phyloP scores from a whole-genome alignment of 305 asterid genomes.

The Solanum hybrid region DNA sequence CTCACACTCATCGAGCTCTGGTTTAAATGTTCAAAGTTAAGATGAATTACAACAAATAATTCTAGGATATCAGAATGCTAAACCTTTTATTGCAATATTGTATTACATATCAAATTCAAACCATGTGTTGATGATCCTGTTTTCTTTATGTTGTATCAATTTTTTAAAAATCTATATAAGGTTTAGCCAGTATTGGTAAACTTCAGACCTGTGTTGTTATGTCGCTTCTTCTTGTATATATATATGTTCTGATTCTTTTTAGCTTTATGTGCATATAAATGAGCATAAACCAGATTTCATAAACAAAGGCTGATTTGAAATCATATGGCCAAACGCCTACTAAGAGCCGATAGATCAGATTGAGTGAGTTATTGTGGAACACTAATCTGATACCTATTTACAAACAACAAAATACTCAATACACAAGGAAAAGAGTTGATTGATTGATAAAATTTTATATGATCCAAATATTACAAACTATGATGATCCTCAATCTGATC shows the following conservation, averaged over 20 bases:
- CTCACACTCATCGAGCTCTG: neutral
- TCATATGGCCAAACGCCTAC: neutral
- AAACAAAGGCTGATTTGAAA: neutral
- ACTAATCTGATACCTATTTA: neutral
- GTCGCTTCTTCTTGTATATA: no score
- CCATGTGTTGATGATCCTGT: neutral
- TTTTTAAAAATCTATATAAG: neutral
- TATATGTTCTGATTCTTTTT: neutral
- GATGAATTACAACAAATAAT: neutral
- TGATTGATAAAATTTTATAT: neutral
- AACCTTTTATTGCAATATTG: neutral
- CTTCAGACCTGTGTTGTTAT: neutral
- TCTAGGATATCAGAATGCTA: neutral
- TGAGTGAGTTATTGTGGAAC: neutral
- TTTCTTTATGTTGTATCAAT: neutral
- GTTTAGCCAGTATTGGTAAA: neutral
- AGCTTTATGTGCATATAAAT: neutral
- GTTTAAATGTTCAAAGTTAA: neutral
- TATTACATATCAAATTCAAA: neutral
- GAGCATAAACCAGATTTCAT: neutral
- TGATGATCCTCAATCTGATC: slow-evolving; percentile 31
- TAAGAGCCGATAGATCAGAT: neutral
- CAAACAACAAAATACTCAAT: neutral
- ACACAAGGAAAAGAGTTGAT: neutral
- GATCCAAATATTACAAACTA: neutral